A percentile compares a stretch with the other conserved stretches of the same genome.
Conservation (phyloP, 2,329 filamentous ascomycete genomes). For the Xylariaceae sp. region DNA sequence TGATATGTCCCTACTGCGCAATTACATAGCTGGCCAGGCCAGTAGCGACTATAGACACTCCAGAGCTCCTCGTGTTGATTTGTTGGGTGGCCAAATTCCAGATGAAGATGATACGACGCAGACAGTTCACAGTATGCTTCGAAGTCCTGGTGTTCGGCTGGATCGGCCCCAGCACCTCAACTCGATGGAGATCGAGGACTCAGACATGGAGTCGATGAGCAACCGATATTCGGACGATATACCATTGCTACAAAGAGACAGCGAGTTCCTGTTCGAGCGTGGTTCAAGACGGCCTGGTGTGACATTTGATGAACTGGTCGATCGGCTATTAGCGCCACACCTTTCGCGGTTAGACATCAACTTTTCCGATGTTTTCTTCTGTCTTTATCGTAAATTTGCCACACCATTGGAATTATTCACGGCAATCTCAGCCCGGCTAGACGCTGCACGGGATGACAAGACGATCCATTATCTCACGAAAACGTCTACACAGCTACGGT, state of each 20-base stretch:
- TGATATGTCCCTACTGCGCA: conserved; percentile 59
- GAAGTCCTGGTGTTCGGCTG: conserved; percentile 49
- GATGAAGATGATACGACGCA: conserved; percentile 45
- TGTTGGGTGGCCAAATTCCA: conserved; percentile 33
- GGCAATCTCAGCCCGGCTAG: conserved; percentile 72
- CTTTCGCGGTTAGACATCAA: conserved; percentile 86
- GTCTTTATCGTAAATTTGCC: conserved; percentile 90
- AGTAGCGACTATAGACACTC: conserved; percentile 41
- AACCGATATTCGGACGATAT: conserved; percentile 65
- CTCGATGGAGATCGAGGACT: conserved; percentile 67
- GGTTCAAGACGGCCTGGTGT: conserved; percentile 50
- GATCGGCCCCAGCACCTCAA: conserved; percentile 43
- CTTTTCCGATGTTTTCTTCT: conserved; percentile 84
- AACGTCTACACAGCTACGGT: conserved; percentile 75
- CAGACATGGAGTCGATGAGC: conserved; percentile 62
- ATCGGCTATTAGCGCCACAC: conserved; percentile 77
- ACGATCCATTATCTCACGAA: conserved; percentile 68
- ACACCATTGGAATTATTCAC: conserved; percentile 74
- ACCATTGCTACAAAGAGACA: conserved; percentile 62
- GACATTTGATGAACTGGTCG: conserved; percentile 70
- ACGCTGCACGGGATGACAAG: conserved; percentile 64
- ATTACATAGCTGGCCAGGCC: conserved; percentile 44
- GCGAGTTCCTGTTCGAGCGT: conserved; percentile 57
- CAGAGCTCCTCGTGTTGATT: conserved; percentile 48
- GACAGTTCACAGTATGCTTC: conserved; percentile 47